Evolutionary conservation across 139 green algal species (phyloP), one percentile per base, ranked within the genome.

Genomic region (Yamagishiella unicocca): DNA sequence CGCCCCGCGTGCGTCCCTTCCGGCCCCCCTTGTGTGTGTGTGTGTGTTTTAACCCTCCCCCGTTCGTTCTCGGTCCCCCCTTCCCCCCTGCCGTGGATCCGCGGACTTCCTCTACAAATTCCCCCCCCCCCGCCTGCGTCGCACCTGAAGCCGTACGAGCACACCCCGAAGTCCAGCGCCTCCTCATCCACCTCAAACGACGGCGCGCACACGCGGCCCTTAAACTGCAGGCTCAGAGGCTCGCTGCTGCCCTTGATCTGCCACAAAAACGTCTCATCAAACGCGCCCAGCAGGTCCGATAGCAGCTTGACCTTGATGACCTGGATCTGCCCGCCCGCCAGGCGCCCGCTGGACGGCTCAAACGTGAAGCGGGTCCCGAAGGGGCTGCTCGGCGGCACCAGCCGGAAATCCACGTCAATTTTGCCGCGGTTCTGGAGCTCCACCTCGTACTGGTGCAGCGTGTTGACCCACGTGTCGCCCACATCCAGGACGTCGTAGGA

Each of bases 401-500:
- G 90, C 64, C 86, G 72, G 68, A 84, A 95, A 12, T 94, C 81
- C 45, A 92, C 92, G 55, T 94, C 91, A 10, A 96, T 93, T 68
- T 94, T 92, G 73, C 93, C 91, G 55, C 89, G 83, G 89, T 98
- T 98, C 83, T 95, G 81, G 55, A 98, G 89, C 83, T 96, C 91
- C 43, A 87, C 82, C 82, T 87, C 82, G 37, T 87, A 90, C 82
- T 93, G 90, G 89, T 97, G 94, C 85, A 94, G 83, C 14, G 92
- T 96, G 89, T 96, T 95, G 55, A 95, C 89, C 87, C 93, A 97
- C 0, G 91, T 93, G 58, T 97, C 93, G 42, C 96, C 96, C n/a
- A 98, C 90, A 79, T 98, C 95, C 68, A 98, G 89, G 22, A 93
- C 58, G 71, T 96, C 95, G 82, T 96, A 97, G 33, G 83, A 91